Conservation (phyloP, 129 eudicot genomes). For the Ambrosia artemisiifolia region DNA sequence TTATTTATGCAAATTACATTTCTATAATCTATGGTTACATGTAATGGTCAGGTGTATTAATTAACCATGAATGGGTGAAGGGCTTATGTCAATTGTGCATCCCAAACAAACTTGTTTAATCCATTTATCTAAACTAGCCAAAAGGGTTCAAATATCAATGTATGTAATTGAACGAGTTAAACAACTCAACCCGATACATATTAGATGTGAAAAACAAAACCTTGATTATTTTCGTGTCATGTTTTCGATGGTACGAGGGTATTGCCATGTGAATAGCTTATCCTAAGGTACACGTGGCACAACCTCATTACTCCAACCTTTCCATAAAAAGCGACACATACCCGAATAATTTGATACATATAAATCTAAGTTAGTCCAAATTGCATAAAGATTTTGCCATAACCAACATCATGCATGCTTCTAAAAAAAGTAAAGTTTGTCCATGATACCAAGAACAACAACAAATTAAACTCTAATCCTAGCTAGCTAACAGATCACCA, state of each 20-base stretch:
- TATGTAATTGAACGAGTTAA: no score
- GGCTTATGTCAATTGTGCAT: no score
- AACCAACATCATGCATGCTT: slow-evolving; percentile 7
- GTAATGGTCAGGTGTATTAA: no score
- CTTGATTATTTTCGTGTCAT: no score
- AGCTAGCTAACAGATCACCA: slow-evolving; percentile 45
- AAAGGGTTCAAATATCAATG: neutral
- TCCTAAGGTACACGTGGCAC: neutral
- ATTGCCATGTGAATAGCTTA: neutral
- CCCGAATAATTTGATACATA: neutral
- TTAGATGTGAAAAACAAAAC: no score
- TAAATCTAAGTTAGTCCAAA: slow-evolving; percentile 8
- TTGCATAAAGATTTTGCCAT: neutral
- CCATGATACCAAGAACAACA: slow-evolving; percentile 35
- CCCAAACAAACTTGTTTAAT: no score
- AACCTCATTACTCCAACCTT: neutral
- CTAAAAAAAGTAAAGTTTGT: slow-evolving; percentile 15
- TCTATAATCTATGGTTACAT: no score
- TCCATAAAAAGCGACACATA: neutral
- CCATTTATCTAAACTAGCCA: no score
- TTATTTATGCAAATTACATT: no score
- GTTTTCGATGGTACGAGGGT: no score
- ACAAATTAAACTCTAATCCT: slow-evolving; percentile 22
- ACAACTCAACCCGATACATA: no score
- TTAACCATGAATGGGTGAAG: no score